phyloP scores from a whole-genome alignment of 768 basidiomycete species.

The Leccinum rimulosum region DNA sequence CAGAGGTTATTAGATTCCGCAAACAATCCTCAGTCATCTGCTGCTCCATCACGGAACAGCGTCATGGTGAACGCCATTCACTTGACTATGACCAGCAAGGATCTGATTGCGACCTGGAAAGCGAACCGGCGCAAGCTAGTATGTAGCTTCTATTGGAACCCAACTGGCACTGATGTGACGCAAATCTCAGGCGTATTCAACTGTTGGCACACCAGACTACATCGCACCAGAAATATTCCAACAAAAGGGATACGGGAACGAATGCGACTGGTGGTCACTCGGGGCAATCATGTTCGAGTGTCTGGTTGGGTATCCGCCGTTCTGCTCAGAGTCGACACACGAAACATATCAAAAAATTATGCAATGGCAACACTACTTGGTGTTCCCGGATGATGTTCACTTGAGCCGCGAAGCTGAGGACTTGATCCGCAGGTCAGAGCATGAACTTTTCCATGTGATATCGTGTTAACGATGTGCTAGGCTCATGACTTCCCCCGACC shows the following conservation, averaged over 20 bases:
- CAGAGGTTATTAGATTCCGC: slow-evolving; percentile 79
- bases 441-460: background rate
- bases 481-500: slow-evolving; percentile 82
- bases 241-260: slow-evolving; percentile 96
- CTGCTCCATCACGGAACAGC: slow-evolving; percentile 71
- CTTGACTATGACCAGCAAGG: slow-evolving; percentile 90
- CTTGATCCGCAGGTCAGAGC: slow-evolving; percentile 69
- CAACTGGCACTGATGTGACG: slow-evolving; percentile 1
- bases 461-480: slow-evolving; percentile 35
- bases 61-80: slow-evolving; percentile 98
- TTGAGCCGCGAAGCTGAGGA: slow-evolving; percentile 90
- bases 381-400: slow-evolving; percentile 93
- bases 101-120: slow-evolving; percentile 97
- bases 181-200: slow-evolving; percentile 80
- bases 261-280: slow-evolving; percentile 99
- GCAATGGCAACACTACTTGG: slow-evolving; percentile 85
- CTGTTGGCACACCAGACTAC: slow-evolving; percentile 96
- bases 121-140: slow-evolving; percentile 95
- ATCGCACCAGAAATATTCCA: slow-evolving; percentile 97
- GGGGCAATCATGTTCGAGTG: slow-evolving; percentile 99
- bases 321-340: slow-evolving; percentile 94
- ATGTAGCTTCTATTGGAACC: slow-evolving; percentile 21
- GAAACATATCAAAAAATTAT: slow-evolving; percentile 99
- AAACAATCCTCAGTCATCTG: slow-evolving; percentile 41
- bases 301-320: slow-evolving; percentile 94